Evolutionary conservation across 495 filamentous ascomycete species (phyloP).

Genomic region (Halenospora varia): DNA sequence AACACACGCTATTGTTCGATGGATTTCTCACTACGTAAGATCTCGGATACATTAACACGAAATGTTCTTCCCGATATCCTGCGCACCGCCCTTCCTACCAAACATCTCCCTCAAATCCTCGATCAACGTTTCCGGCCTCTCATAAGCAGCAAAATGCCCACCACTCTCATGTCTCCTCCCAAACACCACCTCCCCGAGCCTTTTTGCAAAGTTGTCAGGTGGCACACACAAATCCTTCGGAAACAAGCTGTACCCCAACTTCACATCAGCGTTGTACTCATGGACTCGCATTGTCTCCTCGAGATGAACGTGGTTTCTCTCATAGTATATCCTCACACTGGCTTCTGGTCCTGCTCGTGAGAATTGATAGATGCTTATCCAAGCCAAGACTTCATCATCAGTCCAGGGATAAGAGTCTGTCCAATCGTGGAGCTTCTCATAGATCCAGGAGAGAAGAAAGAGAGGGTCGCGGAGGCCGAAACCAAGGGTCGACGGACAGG

Average conservation of each 20-base stretch:
- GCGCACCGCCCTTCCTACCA: too few relatives aligned
- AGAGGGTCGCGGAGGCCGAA: constrained; percentile 54
- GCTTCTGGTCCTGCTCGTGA: constrained; percentile 51
- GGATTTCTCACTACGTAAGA: too few relatives aligned
- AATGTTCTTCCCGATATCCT: too few relatives aligned
- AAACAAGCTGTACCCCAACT: constrained; percentile 50
- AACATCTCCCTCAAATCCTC: constrained; percentile 56
- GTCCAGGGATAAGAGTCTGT: constrained; percentile 63
- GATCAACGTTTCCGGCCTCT: constrained; percentile 49
- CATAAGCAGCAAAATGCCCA: constrained; percentile 63
- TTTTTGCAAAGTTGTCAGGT: constrained; percentile 46
- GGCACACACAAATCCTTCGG: constrained; percentile 46
- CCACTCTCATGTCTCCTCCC: constrained; percentile 49
- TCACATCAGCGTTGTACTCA: constrained; percentile 39
- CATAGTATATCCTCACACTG: constrained; percentile 55
- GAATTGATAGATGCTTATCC: constrained; percentile 61
- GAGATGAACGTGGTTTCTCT: constrained; percentile 30
- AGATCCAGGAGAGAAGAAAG: constrained; percentile 59
- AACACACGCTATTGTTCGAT: too few relatives aligned
- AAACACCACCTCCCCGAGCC: constrained; percentile 50
- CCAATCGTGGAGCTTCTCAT: constrained; percentile 68
- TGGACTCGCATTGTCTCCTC: constrained; percentile 15
- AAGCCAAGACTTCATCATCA: constrained; percentile 62
- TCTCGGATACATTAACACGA: too few relatives aligned
- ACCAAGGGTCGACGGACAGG: constrained; percentile 59